These are phyloP conservation scores for Claviceps sp. DNA, from an alignment of 2,329 filamentous ascomycete species.

Conservation along the genomic window DNA sequence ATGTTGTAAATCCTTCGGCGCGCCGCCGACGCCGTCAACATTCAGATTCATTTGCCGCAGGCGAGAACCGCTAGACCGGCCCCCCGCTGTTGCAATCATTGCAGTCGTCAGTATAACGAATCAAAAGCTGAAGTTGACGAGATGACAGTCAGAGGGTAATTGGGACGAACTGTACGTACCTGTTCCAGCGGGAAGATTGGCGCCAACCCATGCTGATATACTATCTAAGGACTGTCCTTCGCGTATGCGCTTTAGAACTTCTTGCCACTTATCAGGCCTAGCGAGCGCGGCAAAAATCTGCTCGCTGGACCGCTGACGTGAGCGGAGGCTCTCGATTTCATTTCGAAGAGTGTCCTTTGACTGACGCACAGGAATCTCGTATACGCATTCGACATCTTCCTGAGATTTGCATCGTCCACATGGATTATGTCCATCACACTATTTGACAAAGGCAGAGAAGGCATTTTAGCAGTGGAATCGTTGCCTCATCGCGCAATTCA, in stretches of 20 bases:
- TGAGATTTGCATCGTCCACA: slow-evolving; percentile 42
- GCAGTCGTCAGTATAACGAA: slow-evolving; percentile 7
- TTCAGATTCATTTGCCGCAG: slow-evolving; percentile 15
- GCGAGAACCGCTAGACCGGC: slow-evolving; percentile 8
- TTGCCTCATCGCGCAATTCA: background rate
- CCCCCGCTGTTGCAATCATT: slow-evolving; percentile 14
- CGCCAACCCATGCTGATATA: slow-evolving; percentile 41
- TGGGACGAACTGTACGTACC: slow-evolving; percentile 8
- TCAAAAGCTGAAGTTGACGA: background rate
- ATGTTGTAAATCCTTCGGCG: slow-evolving; percentile 26
- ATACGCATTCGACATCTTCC: slow-evolving; percentile 42
- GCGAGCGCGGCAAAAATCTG: slow-evolving; percentile 41
- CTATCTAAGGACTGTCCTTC: slow-evolving; percentile 39
- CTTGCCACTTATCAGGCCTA: slow-evolving; percentile 37
- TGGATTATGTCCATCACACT: slow-evolving; percentile 47
- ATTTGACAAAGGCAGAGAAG: background rate
- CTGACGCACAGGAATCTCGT: slow-evolving; percentile 49
- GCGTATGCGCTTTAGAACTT: slow-evolving; percentile 39
- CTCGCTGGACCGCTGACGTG: slow-evolving; percentile 40
- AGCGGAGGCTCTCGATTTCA: slow-evolving; percentile 44
- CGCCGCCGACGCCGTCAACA: slow-evolving; percentile 15
- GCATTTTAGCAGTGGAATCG: background rate
- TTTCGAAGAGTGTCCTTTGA: slow-evolving; percentile 47
- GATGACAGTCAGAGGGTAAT: slow-evolving; percentile 12
- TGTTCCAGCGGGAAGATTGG: slow-evolving; percentile 17